Percentiles rank a stretch among this genome's conserved stretches.
Evolutionary conservation across 495 filamentous ascomycete genomes (phyloP).

Genomic region (Parmelia sp.): DNA sequence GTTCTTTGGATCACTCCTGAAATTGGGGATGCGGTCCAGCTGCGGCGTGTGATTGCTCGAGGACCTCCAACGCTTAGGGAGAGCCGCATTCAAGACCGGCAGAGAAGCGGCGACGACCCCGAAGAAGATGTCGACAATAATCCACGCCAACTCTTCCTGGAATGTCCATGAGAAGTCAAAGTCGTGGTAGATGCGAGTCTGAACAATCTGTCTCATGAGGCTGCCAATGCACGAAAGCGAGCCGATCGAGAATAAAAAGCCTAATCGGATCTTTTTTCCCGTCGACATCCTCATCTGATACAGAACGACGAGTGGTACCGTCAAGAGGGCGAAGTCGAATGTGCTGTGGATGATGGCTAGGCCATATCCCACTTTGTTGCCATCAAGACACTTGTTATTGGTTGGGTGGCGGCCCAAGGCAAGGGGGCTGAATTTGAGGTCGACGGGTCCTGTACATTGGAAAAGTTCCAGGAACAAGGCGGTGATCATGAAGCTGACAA

Average conservation of each 20-base stretch:
- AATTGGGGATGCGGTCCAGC: background rate
- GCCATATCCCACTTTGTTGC: conserved; percentile 8
- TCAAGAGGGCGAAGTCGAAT: conserved; percentile 25
- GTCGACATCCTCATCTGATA: conserved; percentile 23
- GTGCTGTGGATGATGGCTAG: conserved; percentile 22
- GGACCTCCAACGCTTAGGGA: conserved; percentile 9
- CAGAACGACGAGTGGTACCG: conserved; percentile 24
- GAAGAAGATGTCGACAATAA: conserved; percentile 23
- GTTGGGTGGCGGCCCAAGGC: background rate
- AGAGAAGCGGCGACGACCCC: conserved; percentile 23
- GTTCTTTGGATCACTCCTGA: background rate
- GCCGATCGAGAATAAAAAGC: conserved; percentile 25
- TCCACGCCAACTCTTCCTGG: conserved; percentile 10
- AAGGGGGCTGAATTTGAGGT: conserved; percentile 12
- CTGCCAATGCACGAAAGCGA: conserved; percentile 20
- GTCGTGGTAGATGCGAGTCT: background rate
- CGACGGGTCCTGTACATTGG: conserved; percentile 18
- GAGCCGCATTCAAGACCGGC: conserved; percentile 18
- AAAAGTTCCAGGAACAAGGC: conserved; percentile 20
- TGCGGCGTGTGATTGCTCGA: conserved; percentile 1
- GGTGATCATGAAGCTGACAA: conserved; percentile 22
- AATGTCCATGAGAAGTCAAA: background rate
- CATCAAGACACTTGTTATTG: conserved; percentile 11
- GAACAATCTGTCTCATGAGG: conserved; percentile 16
- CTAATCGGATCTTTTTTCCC: conserved; percentile 16